Percentiles rank a stretch among this genome's conserved stretches.
These are phyloP conservation scores for Phytophthora capsici DNA, from an alignment of 352 stramenopile genomes.

Conservation along the genomic window DNA sequence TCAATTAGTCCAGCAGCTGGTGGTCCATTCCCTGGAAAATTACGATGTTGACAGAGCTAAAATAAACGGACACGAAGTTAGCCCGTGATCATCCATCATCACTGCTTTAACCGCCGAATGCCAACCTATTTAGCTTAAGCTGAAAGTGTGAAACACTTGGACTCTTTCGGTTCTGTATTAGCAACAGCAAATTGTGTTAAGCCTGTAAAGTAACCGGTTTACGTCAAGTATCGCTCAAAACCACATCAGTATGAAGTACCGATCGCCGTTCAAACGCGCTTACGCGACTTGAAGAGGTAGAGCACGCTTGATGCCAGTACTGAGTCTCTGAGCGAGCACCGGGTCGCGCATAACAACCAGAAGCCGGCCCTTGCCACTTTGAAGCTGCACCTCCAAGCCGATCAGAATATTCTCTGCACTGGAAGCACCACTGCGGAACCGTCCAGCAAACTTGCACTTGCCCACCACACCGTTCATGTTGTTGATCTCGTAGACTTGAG, in stretches of 20 bases:
- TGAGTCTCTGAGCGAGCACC: constrained; percentile 60
- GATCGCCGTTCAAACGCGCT: background rate
- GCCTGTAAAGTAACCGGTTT: too few species aligned
- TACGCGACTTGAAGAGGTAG: constrained; percentile 33
- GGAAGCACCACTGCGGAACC: constrained; percentile 49
- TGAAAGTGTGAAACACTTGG: too few species aligned
- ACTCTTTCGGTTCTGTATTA: too few species aligned
- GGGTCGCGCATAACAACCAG: constrained; percentile 64
- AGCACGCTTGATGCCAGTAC: constrained; percentile 57
- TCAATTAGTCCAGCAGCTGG: background rate
- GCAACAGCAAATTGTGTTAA: too few species aligned
- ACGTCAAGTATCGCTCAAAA: too few species aligned
- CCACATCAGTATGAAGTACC: background rate
- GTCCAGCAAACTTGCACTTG: constrained; percentile 77
- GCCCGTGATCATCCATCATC: constrained; percentile 9
- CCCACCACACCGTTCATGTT: constrained; percentile 62
- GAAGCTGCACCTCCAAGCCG: constrained; percentile 65
- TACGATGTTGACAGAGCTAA: background rate
- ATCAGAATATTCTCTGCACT: constrained; percentile 61
- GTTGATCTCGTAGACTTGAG: constrained; percentile 83
- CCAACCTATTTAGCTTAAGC: too few species aligned
- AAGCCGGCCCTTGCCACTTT: constrained; percentile 67
- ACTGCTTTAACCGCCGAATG: background rate
- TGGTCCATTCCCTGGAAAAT: background rate
- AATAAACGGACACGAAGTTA: constrained; percentile 2